phyloP scores from a whole-genome alignment of 495 filamentous ascomycete species.

The Aspergillus kassunensis region DNA sequence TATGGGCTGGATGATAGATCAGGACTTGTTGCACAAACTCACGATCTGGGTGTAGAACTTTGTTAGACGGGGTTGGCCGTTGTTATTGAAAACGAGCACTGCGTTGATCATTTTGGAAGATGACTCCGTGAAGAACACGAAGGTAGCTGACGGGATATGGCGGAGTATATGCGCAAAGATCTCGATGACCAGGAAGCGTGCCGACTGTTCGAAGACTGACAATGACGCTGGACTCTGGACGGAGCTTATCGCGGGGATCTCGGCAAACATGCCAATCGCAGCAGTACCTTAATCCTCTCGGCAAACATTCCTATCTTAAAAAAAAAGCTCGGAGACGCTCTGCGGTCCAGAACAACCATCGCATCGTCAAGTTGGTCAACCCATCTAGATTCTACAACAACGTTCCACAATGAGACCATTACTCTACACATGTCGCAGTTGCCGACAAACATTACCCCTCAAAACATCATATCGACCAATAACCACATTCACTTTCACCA shows the following conservation, averaged over 20 bases:
- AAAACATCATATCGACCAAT: not conserved
- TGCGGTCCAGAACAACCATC: not conserved
- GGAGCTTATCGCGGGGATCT: conserved; percentile 15
- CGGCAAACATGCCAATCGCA: conserved; percentile 4
- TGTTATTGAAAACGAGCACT: conserved; percentile 97
- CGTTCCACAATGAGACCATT: conserved; percentile 5
- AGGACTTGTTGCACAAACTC: conserved; percentile 20
- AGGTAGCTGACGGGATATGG: too few species aligned
- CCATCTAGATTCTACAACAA: not conserved
- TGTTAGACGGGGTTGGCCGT: conserved; percentile 90
- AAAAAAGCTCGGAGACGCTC: conserved; percentile 5
- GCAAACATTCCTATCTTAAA: conserved; percentile 11
- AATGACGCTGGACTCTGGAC: not conserved
- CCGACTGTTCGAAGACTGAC: not conserved
- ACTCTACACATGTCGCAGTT: not conserved
- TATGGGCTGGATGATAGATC: not conserved
- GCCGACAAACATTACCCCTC: not conserved
- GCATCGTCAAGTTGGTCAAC: not conserved
- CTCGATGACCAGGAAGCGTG: not conserved
- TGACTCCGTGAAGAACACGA: too few species aligned
- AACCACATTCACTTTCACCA: conserved; percentile 8
- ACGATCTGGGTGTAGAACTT: conserved; percentile 99
- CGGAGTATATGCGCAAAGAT: not conserved
- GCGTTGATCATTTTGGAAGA: conserved; percentile 84
- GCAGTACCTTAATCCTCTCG: conserved; percentile 6